phyloP scores from a whole-genome alignment of 108 stramenopile species.

The Fragilariopsis cylindrus region DNA sequence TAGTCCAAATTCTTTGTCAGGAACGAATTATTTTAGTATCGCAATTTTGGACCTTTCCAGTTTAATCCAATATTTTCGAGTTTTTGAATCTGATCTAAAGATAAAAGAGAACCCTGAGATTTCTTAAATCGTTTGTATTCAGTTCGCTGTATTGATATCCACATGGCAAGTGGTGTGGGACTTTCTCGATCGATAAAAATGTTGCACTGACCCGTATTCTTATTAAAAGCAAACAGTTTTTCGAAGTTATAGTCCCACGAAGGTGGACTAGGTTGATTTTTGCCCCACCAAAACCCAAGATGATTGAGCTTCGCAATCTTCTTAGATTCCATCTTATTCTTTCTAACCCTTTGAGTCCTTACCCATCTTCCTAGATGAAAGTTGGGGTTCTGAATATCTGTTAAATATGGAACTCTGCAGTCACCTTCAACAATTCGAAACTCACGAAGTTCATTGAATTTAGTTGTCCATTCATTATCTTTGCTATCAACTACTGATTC shows the following conservation, averaged over 20 bases:
- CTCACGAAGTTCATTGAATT: too few relatives aligned
- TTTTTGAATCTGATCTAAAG: background rate
- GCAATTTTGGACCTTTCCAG: slow-evolving; percentile 6
- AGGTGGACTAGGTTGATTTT: background rate
- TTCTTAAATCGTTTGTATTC: background rate
- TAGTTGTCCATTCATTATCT: too few relatives aligned
- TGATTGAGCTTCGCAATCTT: too few relatives aligned
- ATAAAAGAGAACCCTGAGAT: background rate
- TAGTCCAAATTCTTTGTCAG: too few relatives aligned
- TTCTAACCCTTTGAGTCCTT: too few relatives aligned
- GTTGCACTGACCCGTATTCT: background rate
- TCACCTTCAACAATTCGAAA: too few relatives aligned
- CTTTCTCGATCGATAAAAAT: background rate
- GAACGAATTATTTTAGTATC: too few relatives aligned
- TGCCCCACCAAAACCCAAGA: background rate
- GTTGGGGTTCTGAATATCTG: too few relatives aligned
- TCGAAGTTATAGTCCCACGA: background rate
- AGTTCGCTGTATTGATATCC: background rate
- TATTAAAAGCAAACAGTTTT: background rate
- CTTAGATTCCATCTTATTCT: too few relatives aligned
- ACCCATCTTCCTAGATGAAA: too few relatives aligned
- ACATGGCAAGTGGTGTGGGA: background rate
- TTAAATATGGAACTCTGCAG: too few relatives aligned
- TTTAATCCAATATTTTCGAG: background rate
- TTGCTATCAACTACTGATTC: too few relatives aligned